phyloP scores from a whole-genome alignment of 768 basidiomycete genomes.

The Mrakia hoshinonis region DNA sequence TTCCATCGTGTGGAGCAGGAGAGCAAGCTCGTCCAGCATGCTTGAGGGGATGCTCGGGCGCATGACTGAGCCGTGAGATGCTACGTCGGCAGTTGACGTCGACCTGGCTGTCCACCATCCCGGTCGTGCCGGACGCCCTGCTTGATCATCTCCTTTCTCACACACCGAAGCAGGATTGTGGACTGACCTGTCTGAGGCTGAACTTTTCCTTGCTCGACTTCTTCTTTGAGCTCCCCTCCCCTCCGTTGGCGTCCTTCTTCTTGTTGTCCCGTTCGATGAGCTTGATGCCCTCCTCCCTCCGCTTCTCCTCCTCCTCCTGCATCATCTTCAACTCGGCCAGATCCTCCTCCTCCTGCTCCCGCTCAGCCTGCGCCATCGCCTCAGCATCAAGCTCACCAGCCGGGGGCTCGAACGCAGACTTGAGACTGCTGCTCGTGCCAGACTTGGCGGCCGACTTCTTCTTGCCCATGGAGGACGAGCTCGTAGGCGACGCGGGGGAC shows the following conservation, averaged over 20 bases:
- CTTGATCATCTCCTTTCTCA: neutral
- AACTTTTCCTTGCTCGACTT: slow-evolving; percentile 7
- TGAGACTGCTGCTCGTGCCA: neutral
- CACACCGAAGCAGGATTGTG: neutral
- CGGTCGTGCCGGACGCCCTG: neutral
- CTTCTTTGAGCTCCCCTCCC: slow-evolving; percentile 6
- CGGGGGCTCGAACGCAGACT: neutral
- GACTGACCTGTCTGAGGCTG: neutral
- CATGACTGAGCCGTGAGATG: too few relatives aligned
- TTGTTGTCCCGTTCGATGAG: neutral
- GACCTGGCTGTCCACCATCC: neutral
- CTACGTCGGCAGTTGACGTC: too few relatives aligned
- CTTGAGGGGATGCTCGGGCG: too few relatives aligned
- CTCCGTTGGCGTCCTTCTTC: neutral
- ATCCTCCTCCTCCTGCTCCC: slow-evolving; percentile 29
- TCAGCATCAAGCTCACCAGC: neutral
- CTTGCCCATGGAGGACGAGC: neutral
- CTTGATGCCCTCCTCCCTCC: slow-evolving; percentile 12
- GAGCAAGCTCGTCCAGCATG: too few relatives aligned
- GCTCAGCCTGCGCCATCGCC: slow-evolving; percentile 18
- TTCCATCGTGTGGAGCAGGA: too few relatives aligned
- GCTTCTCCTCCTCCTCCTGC: neutral
- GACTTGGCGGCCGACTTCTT: neutral
- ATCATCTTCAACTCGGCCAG: slow-evolving; percentile 16
- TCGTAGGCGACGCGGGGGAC: neutral